Percentiles rank a stretch among this genome's conserved stretches.
These are phyloP conservation scores for Epichloe scottii DNA, from an alignment of 2,329 filamentous ascomycete genomes.

Conservation along the genomic window DNA sequence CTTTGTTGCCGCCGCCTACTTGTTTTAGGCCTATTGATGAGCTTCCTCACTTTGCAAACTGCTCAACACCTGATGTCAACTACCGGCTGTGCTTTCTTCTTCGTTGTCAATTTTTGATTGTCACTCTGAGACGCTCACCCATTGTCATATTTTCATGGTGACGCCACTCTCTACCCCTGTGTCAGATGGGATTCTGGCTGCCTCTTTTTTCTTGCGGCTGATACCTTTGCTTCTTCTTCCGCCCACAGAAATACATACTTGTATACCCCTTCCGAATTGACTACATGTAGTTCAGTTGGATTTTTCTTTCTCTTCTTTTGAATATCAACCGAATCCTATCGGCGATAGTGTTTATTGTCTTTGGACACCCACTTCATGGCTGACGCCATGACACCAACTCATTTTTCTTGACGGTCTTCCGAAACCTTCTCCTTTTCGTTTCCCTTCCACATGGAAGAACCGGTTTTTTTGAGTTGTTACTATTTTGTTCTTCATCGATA, in stretches of 20 bases:
- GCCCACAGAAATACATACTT: conserved; percentile 8
- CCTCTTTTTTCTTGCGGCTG: not conserved
- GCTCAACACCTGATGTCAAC: not conserved
- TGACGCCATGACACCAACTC: not conserved
- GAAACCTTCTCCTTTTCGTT: not conserved
- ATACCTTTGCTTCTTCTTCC: not conserved
- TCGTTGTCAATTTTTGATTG: not conserved
- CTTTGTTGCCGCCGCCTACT: conserved; percentile 38
- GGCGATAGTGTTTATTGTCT: conserved; percentile 24
- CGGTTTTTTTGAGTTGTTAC: not conserved
- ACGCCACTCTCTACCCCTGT: not conserved
- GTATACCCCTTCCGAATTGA: not conserved
- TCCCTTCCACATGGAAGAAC: not conserved
- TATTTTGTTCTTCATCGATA: conserved; percentile 10
- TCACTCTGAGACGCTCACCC: not conserved
- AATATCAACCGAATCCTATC: conserved; percentile 17
- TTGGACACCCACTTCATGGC: conserved; percentile 2
- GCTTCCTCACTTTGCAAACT: not conserved
- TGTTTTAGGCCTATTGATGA: conserved; percentile 24
- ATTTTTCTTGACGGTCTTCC: not conserved
- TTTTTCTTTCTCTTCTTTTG: conserved; percentile 12
- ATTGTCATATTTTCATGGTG: not conserved
- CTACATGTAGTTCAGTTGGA: not conserved
- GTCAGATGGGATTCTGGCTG: not conserved
- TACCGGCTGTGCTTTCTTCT: conserved; percentile 2